phyloP scores from a whole-genome alignment of 176 grass and related monocot species.

The Oryza coarctata region DNA sequence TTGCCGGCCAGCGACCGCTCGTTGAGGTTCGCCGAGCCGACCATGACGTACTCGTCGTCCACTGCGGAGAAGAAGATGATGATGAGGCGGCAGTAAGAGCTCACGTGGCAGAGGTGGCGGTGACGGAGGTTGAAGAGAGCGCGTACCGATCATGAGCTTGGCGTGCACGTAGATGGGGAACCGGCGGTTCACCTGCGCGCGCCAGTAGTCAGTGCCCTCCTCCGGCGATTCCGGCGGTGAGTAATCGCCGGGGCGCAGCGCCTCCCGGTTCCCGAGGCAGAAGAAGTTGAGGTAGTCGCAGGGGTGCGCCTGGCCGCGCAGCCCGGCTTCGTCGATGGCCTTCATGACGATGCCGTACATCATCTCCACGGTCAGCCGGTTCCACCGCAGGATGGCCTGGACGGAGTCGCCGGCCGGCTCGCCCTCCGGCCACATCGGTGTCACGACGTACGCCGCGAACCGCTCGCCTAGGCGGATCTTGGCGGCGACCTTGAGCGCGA shows the following conservation, averaged over 20 bases:
- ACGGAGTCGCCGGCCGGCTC: conserved; percentile 49
- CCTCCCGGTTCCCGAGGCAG: conserved; percentile 84
- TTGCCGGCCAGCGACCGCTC: conserved; percentile 86
- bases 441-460: conserved; percentile 77
- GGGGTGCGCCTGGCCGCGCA: conserved; percentile 66
- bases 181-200: conserved; percentile 65
- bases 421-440: conserved; percentile 93
- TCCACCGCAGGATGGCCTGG: conserved; percentile 82
- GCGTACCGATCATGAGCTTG: conserved; percentile 90
- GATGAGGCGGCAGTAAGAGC: background rate
- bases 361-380: conserved; percentile 73
- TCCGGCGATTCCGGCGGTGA: conserved; percentile 46
- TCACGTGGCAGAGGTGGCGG: background rate
- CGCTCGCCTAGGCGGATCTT: conserved; percentile 64
- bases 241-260: conserved; percentile 41
- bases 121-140: background rate
- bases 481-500: conserved; percentile 75
- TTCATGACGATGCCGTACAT: conserved; percentile 65
- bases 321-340: conserved; percentile 71
- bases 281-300: conserved; percentile 97
- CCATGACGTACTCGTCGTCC: conserved; percentile 82
- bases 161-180: conserved; percentile 85
- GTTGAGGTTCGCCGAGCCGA: conserved; percentile 93
- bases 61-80: conserved; percentile 33
- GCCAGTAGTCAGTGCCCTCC: conserved; percentile 61